A percentile compares a stretch with the other conserved stretches of the same genome.
Conservation (phyloP, 345 rosid genomes). For the Lepidium sativum region DNA sequence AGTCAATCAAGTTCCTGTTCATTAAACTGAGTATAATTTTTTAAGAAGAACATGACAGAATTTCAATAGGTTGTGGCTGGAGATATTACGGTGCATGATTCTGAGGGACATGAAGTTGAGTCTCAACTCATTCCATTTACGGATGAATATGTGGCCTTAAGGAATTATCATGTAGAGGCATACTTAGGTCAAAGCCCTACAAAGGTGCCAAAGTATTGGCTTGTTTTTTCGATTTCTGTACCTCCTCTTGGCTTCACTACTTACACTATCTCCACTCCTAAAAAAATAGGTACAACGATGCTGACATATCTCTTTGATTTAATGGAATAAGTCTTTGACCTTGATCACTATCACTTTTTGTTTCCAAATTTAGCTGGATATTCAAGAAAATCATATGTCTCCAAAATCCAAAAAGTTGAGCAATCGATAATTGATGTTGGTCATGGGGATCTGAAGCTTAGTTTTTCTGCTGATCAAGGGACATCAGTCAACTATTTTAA, state of each 20-base stretch:
- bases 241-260: slow-evolving; percentile 94
- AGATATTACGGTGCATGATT: slow-evolving; percentile 57
- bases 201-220: slow-evolving; percentile 68
- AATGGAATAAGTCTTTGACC: slow-evolving; percentile 10
- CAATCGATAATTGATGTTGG: slow-evolving; percentile 52
- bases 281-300: slow-evolving; percentile 44
- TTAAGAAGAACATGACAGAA: neutral
- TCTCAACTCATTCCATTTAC: slow-evolving; percentile 74
- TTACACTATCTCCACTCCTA: slow-evolving; percentile 55
- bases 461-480: slow-evolving; percentile 42
- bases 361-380: slow-evolving; percentile 40
- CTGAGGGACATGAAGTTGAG: slow-evolving; percentile 70
- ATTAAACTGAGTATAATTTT: neutral
- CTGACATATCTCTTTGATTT: slow-evolving; percentile 10
- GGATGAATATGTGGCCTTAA: slow-evolving; percentile 44
- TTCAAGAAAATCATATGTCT: slow-evolving; percentile 45
- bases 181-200: slow-evolving; percentile 56
- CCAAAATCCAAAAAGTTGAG: slow-evolving; percentile 33
- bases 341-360: neutral
- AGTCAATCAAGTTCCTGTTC: slow-evolving; percentile 28
- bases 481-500: slow-evolving; percentile 41
- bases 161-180: slow-evolving; percentile 65
- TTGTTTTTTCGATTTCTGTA: slow-evolving; percentile 66
- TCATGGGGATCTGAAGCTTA: slow-evolving; percentile 64
- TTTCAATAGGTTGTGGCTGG: slow-evolving; percentile 50